phyloP scores from a whole-genome alignment of 2,329 filamentous ascomycete species.

The Ceratocystis variospora region DNA sequence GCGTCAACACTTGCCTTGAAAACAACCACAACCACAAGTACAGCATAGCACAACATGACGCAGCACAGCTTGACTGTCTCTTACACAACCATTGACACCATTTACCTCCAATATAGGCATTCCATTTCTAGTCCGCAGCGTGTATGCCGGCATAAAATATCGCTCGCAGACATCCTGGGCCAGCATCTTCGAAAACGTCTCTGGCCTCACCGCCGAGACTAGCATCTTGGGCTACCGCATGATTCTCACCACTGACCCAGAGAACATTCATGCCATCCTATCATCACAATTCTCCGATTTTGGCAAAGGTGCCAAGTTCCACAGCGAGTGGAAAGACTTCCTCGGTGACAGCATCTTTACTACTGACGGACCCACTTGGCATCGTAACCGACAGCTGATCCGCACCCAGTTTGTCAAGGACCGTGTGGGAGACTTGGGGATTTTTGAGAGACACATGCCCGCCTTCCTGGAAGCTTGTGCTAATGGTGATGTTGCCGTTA shows the following conservation, averaged over 20 bases:
- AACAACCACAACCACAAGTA: no score
- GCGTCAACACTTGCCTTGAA: background rate
- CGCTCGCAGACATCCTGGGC: slow-evolving; percentile 50
- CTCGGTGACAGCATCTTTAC: slow-evolving; percentile 65
- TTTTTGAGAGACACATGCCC: slow-evolving; percentile 62
- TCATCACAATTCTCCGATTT: slow-evolving; percentile 74
- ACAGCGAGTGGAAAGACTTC: slow-evolving; percentile 60
- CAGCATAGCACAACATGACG: no score
- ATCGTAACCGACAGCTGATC: slow-evolving; percentile 65
- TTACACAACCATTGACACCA: background rate
- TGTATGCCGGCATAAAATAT: slow-evolving; percentile 39
- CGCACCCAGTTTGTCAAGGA: slow-evolving; percentile 78
- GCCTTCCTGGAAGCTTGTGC: slow-evolving; percentile 12
- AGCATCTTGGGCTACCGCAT: slow-evolving; percentile 43
- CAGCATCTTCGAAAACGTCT: slow-evolving; percentile 32
- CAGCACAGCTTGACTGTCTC: no score
- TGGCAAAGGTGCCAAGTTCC: slow-evolving; percentile 66
- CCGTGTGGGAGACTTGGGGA: slow-evolving; percentile 65
- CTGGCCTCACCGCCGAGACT: slow-evolving; percentile 46
- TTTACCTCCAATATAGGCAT: slow-evolving; percentile 33
- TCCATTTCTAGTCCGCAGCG: slow-evolving; percentile 47
- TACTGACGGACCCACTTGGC: slow-evolving; percentile 69
- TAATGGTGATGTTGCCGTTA: slow-evolving; percentile 42
- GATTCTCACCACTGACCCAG: slow-evolving; percentile 66
- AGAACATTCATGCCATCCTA: slow-evolving; percentile 86